Evolutionary conservation across 371 early-diverging fungal species (phyloP), one percentile per base, ranked within the genome.

Genomic region (Mucor racemosus): DNA sequence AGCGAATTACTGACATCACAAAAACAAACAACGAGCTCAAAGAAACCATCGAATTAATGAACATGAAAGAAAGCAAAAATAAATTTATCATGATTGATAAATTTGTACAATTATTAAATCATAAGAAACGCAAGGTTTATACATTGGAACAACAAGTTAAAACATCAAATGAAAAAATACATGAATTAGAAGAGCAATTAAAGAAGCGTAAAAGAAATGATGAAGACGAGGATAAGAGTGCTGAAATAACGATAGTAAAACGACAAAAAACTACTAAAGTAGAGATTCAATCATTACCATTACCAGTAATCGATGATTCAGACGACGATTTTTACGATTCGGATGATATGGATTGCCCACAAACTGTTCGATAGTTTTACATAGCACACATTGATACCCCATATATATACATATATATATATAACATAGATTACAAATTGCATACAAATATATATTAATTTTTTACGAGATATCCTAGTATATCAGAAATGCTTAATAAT

Each of bases 401-500:
- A 50, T 4, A 8, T 4, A 26, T 26, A 6, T 10, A 21, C 5
- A 21, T 11, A 41, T 50, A 19, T 17, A 21, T 8, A 21, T 1
- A 41, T 10, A 14, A 41, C 48, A 53, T 50, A 36, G 62, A 62
- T 50, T 34, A 36, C 60, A 46, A 62, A 61, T 4, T 53, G 31
- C 19, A 53, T 14, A 60, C 21, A 38, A 39, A 15, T 44, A 61
- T 62, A 7, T n/a, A 46, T 34, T 61, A 61, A 36, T 48, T 36
- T 26, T 57, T 61, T 26, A 88, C 68, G 33, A 91, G 66, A 62
- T 86, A 88, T 33, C 80, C 74, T 71, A 95, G 78, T 31, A 94
- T 87, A 73, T 95, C 96, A 40, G 91, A 90, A 61, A 96, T 79
- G 15, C 92, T 88, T 41, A 95, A 84, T 46, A 95, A 84, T 15